phyloP scores from a whole-genome alignment of 495 filamentous ascomycete species.

The Podospora conica region DNA sequence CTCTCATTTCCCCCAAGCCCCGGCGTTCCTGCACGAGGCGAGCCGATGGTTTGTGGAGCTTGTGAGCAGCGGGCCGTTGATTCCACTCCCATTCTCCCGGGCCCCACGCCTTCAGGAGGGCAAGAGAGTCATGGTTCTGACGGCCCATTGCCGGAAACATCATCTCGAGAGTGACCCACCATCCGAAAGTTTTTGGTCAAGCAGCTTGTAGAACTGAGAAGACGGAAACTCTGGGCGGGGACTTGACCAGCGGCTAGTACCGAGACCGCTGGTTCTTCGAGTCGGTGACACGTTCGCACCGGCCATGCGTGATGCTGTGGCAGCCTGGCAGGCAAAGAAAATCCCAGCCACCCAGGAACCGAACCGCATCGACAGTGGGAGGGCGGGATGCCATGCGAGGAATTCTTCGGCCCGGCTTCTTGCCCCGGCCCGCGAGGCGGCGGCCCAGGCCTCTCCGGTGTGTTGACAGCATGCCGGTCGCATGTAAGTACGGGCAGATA shows the following conservation, averaged over 20 bases:
- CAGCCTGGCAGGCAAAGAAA: too few relatives aligned
- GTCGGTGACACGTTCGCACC: too few relatives aligned
- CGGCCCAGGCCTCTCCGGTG: neutral
- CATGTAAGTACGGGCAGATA: neutral
- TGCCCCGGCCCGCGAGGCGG: neutral
- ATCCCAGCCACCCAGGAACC: neutral
- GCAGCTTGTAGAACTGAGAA: neutral
- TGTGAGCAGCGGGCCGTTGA: slow-evolving; percentile 14
- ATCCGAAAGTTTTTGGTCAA: neutral
- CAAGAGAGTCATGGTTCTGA: neutral
- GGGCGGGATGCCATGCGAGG: neutral
- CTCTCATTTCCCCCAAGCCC: neutral
- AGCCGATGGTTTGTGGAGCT: neutral
- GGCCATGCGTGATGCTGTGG: neutral
- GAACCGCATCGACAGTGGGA: neutral
- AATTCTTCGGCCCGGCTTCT: neutral
- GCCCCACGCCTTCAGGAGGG: neutral
- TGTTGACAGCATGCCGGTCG: neutral
- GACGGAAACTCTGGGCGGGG: too few relatives aligned
- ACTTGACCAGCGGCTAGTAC: too few relatives aligned
- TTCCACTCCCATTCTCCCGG: slow-evolving; percentile 7
- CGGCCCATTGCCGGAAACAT: neutral
- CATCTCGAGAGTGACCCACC: neutral
- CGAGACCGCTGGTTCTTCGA: too few relatives aligned
- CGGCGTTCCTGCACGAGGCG: neutral